Percentiles rank a stretch among this genome's conserved stretches.
Conservation (phyloP, 176 grass and related monocot species). For the Avena sativa region DNA sequence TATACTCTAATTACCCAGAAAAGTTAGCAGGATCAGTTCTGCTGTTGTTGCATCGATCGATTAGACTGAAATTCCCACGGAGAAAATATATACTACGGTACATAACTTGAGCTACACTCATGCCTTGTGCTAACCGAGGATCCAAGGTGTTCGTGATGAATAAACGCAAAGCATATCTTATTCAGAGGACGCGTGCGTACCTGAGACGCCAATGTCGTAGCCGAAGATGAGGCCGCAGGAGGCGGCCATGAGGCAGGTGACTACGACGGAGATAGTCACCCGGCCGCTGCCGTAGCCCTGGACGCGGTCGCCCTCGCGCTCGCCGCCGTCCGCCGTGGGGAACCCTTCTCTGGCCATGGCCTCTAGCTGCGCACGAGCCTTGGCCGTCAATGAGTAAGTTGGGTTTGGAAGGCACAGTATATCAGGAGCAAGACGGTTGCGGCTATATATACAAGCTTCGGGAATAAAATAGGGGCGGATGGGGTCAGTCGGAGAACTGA, state of each 20-base stretch:
- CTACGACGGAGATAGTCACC: conserved; percentile 55
- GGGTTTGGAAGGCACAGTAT: neutral
- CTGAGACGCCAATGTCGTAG: conserved; percentile 70
- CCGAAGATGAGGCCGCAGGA: conserved; percentile 79
- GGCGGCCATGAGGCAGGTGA: conserved; percentile 70
- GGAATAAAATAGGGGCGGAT: neutral
- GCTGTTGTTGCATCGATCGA: neutral
- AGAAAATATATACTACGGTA: neutral
- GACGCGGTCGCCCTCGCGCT: neutral
- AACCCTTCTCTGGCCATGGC: conserved; percentile 32
- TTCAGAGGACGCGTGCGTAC: conserved; percentile 17
- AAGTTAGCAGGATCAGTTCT: neutral
- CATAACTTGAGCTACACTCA: conserved; percentile 13
- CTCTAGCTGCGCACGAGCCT: neutral
- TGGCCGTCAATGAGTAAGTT: neutral
- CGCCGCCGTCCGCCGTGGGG: neutral
- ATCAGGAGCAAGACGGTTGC: neutral
- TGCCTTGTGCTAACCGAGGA: neutral
- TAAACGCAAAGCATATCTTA: neutral
- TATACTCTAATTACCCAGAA: neutral
- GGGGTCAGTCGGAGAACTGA: neutral
- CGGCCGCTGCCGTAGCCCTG: conserved; percentile 44
- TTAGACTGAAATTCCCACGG: neutral
- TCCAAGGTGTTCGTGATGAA: neutral
- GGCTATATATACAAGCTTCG: neutral